Percentiles rank a stretch among this genome's conserved stretches.
Conservation (phyloP, 331 rosid species). For the Prunus yedoensis region DNA sequence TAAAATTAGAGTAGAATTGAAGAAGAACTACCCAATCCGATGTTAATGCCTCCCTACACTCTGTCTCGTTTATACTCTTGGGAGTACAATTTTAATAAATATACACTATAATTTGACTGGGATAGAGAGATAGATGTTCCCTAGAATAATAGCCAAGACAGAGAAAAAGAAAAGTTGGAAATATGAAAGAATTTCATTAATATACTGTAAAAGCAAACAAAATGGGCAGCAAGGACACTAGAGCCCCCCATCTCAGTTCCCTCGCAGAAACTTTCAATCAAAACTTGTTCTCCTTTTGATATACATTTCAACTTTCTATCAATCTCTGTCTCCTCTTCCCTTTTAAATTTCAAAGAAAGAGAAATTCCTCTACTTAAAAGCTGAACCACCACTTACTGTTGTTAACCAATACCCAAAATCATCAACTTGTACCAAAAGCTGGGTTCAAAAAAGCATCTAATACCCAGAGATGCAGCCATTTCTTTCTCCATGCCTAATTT, state of each 20-base stretch:
- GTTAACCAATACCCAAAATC: background rate
- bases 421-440: slow-evolving; percentile 1
- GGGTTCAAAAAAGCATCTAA: background rate
- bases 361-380: slow-evolving; percentile 18
- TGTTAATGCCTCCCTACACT: too few species aligned
- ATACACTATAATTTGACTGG: too few species aligned
- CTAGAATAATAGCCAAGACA: background rate
- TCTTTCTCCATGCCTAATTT: background rate
- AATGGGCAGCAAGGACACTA: background rate
- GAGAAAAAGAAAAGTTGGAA: background rate
- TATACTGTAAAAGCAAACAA: background rate
- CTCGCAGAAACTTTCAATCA: background rate
- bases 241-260: slow-evolving; percentile 2
- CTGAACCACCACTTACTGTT: slow-evolving; percentile 8
- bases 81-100: too few species aligned
- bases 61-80: too few species aligned
- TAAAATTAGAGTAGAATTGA: too few species aligned
- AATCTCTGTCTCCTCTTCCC: background rate
- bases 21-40: too few species aligned
- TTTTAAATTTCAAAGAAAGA: background rate
- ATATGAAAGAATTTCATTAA: background rate
- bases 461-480: slow-evolving; percentile 2
- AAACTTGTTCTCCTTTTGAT: slow-evolving; percentile 8
- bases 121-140: too few species aligned
- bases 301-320: background rate